Evolutionary conservation across 1,284 basidiomycete genomes (phyloP).

Genomic region (Trametes pubescens): DNA sequence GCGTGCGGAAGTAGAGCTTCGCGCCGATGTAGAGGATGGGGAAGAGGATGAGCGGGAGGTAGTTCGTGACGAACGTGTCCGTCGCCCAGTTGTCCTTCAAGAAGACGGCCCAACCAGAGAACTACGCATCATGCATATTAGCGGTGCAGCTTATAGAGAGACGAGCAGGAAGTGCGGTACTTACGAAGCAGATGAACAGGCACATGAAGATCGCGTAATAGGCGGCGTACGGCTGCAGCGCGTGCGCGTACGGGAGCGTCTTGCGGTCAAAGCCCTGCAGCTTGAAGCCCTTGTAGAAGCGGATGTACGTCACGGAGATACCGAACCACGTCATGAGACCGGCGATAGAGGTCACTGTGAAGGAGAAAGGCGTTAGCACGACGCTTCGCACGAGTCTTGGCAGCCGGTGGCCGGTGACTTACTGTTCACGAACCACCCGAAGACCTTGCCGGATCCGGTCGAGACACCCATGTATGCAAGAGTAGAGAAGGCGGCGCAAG

Average conservation of each 20-base stretch:
- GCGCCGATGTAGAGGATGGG: slow-evolving; percentile 74
- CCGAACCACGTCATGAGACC: slow-evolving; percentile 88
- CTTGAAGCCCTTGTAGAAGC: slow-evolving; percentile 81
- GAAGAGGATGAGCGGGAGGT: slow-evolving; percentile 82
- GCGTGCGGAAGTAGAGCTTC: slow-evolving; percentile 58
- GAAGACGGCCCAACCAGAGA: slow-evolving; percentile 83
- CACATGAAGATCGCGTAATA: slow-evolving; percentile 68
- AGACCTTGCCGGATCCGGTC: slow-evolving; percentile 58
- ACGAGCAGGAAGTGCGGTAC: slow-evolving; percentile 35
- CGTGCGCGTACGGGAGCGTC: slow-evolving; percentile 71
- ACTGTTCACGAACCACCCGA: slow-evolving; percentile 75
- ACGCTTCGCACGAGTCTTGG: neutral
- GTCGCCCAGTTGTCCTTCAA: slow-evolving; percentile 68
- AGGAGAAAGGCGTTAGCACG: slow-evolving; percentile 1
- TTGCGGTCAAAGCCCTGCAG: slow-evolving; percentile 76
- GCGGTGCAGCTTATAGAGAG: neutral
- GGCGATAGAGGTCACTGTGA: slow-evolving; percentile 50
- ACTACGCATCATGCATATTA: slow-evolving; percentile 47
- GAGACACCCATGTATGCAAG: slow-evolving; percentile 78
- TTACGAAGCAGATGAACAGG: slow-evolving; percentile 73
- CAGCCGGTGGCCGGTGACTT: slow-evolving; percentile 9
- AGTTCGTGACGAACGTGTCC: slow-evolving; percentile 64
- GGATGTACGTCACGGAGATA: slow-evolving; percentile 81
- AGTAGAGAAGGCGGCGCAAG: slow-evolving; percentile 74
- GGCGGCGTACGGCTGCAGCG: slow-evolving; percentile 76